phyloP scores from a whole-genome alignment of 2,329 filamentous ascomycete genomes.

The Ilyonectria destructans region DNA sequence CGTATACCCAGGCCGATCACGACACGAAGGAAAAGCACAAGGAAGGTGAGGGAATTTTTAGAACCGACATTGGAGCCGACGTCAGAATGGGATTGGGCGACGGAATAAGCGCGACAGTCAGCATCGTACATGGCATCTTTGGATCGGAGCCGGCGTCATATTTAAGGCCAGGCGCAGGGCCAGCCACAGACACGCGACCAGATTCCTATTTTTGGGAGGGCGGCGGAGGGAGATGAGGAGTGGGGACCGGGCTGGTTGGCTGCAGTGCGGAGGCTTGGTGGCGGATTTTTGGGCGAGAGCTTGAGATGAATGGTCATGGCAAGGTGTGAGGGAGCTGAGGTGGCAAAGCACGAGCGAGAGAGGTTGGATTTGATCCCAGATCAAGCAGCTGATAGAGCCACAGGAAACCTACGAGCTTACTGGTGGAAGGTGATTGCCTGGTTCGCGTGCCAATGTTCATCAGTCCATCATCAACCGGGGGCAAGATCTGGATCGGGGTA shows the following conservation, averaged over 20 bases:
- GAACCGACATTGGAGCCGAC: not conserved
- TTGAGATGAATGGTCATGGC: not conserved
- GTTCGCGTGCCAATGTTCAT: not conserved
- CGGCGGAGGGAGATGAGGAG: conserved; percentile 31
- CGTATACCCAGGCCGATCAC: conserved; percentile 2
- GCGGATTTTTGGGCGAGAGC: not conserved
- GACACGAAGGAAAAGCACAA: not conserved
- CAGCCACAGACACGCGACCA: conserved; percentile 42
- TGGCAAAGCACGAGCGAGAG: not conserved
- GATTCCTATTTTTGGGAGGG: conserved; percentile 46
- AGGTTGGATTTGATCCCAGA: not conserved
- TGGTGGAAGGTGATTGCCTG: not conserved
- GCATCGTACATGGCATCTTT: not conserved
- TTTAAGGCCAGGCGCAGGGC: conserved; percentile 21
- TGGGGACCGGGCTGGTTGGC: conserved; percentile 24
- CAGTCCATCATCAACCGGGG: conserved; percentile 4
- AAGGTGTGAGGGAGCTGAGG: not conserved
- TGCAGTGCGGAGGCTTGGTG: not conserved
- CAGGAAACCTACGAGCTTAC: not conserved
- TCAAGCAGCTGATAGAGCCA: not conserved
- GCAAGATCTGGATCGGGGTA: conserved; percentile 18
- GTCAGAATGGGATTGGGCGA: not conserved
- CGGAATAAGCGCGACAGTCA: not conserved
- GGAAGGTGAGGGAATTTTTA: not conserved
- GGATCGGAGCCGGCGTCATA: conserved; percentile 7